phyloP scores from a whole-genome alignment of 208 protist genomes.

The Trypanosoma scelopori region DNA sequence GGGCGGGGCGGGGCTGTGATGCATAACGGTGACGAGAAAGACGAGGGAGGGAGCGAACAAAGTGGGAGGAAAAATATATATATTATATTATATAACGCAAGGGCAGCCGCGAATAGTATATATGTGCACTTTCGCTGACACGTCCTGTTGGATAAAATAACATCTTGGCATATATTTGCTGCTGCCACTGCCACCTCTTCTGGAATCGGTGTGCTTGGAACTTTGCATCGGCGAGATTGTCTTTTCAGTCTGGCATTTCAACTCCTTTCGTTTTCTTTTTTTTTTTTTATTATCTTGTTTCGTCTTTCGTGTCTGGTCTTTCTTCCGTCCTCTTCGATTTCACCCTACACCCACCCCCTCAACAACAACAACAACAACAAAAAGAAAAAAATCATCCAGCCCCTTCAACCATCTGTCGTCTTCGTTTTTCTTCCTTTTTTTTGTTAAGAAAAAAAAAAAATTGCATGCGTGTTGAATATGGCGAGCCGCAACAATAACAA shows the following conservation, averaged over 20 bases:
- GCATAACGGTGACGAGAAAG: neutral
- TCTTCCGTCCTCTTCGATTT: slow-evolving; percentile 12
- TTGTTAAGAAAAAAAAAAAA: too few relatives aligned
- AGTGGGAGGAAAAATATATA: neutral
- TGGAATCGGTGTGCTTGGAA: too few relatives aligned
- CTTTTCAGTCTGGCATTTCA: slow-evolving; percentile 18
- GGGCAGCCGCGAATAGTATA: too few relatives aligned
- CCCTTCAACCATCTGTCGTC: neutral
- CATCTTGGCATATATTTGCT: neutral
- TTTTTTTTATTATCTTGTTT: slow-evolving; percentile 19
- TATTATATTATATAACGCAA: neutral
- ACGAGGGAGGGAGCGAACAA: neutral
- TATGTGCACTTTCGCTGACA: too few relatives aligned
- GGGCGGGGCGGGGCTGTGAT: neutral
- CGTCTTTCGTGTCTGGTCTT: slow-evolving; percentile 8
- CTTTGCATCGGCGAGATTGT: neutral
- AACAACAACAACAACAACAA: too few relatives aligned
- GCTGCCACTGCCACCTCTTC: too few relatives aligned
- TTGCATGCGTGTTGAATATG: neutral
- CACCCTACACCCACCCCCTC: too few relatives aligned
- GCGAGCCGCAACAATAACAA: too few relatives aligned
- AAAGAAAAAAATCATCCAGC: too few relatives aligned
- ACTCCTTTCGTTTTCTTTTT: slow-evolving; percentile 25
- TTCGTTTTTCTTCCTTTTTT: slow-evolving; percentile 9
- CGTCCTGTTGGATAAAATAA: slow-evolving; percentile 1